phyloP scores from a whole-genome alignment of 495 filamentous ascomycete genomes.

The Xylaria palmicola region DNA sequence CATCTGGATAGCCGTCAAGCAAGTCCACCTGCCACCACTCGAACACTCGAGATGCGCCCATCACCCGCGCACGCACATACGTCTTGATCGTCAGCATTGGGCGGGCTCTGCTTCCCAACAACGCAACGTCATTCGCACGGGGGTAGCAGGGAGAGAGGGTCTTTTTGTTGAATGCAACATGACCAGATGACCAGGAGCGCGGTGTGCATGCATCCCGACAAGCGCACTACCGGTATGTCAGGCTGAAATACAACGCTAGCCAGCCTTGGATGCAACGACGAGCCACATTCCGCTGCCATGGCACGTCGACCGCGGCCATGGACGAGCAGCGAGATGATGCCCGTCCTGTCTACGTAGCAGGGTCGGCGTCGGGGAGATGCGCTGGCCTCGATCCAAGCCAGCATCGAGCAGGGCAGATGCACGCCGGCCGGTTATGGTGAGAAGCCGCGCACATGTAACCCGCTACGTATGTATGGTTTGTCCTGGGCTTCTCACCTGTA shows the following conservation, averaged over 20 bases:
- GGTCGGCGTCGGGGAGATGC: not conserved
- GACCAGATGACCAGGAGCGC: no score
- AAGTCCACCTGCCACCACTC: no score
- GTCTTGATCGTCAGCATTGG: no score
- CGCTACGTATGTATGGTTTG: not conserved
- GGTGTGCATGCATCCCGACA: slow-evolving; percentile 1
- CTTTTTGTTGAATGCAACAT: slow-evolving; percentile 16
- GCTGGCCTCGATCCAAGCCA: not conserved
- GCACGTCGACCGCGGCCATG: not conserved
- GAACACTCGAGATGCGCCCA: no score
- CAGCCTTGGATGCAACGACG: slow-evolving; percentile 5
- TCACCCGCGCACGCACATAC: no score
- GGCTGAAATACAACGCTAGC: slow-evolving; percentile 5
- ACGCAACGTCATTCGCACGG: slow-evolving; percentile 1
- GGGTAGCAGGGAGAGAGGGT: not conserved
- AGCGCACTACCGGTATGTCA: slow-evolving; percentile 11
- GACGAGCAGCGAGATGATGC: not conserved
- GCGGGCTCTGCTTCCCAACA: not conserved
- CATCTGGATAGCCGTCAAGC: no score
- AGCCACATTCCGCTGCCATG: not conserved
- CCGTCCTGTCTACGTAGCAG: not conserved
- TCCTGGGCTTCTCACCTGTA: not conserved
- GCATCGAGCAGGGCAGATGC: not conserved
- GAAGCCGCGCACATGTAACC: not conserved
- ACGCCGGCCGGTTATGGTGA: not conserved